Evolutionary conservation across 768 basidiomycete species (phyloP).

Genomic region (Dioszegia crocea): DNA sequence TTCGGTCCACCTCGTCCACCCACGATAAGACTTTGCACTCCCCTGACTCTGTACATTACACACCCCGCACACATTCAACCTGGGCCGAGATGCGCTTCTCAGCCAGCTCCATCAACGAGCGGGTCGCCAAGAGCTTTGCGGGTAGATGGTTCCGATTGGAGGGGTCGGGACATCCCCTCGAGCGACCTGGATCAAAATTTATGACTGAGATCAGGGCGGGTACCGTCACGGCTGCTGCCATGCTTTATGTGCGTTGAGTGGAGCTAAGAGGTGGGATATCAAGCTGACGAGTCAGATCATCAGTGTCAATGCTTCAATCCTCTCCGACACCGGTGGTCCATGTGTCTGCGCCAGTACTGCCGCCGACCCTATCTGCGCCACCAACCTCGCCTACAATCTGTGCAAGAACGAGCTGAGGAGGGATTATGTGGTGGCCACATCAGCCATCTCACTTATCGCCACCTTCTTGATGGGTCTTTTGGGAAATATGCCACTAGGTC

Average conservation of each 20-base stretch:
- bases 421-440: constrained; percentile 78
- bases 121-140: constrained; percentile 53
- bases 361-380: constrained; percentile 49
- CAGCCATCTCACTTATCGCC: constrained; percentile 68
- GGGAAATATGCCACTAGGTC: constrained; percentile 79
- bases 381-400: constrained; percentile 36
- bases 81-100: constrained; percentile 17
- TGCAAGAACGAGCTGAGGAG: constrained; percentile 55
- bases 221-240: constrained; percentile 58
- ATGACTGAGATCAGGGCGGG: constrained; percentile 47
- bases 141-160: constrained; percentile 72
- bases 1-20: too few relatives aligned
- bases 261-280: neutral
- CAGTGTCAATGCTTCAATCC: constrained; percentile 70
- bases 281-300: constrained; percentile 10
- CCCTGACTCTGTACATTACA: too few relatives aligned
- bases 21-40: neutral
- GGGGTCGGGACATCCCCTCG: constrained; percentile 63
- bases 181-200: constrained; percentile 64
- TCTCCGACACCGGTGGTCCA: constrained; percentile 72
- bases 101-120: constrained; percentile 18
- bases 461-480: constrained; percentile 77
- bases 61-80: neutral
- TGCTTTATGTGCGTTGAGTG: constrained; percentile 69
- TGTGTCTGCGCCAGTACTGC: constrained; percentile 61